Evolutionary conservation across 768 basidiomycete genomes (phyloP).

Genomic region (Tulasnella sp.): DNA sequence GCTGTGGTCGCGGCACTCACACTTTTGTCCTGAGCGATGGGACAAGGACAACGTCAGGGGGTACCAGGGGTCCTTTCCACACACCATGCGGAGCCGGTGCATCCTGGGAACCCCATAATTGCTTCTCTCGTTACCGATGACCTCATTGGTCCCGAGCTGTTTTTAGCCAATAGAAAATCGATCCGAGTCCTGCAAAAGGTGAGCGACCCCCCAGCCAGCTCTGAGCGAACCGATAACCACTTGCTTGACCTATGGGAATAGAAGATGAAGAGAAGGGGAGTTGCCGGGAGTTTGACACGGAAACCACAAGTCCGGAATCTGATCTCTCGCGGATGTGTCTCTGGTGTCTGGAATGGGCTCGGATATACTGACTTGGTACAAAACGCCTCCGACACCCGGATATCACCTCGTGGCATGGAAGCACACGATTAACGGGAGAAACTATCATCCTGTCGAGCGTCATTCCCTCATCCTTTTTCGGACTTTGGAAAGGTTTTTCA

Average conservation of each 20-base stretch:
- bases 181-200: background rate
- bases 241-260: background rate
- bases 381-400: too few relatives aligned
- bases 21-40: background rate
- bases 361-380: background rate
- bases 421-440: too few relatives aligned
- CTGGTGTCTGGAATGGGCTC: background rate
- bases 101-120: conserved; percentile 2
- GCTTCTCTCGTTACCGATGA: background rate
- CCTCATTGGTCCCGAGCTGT: background rate
- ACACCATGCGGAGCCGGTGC: background rate
- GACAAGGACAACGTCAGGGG: background rate
- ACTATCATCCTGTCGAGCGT: too few relatives aligned
- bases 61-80: background rate
- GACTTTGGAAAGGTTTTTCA: too few relatives aligned
- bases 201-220: background rate
- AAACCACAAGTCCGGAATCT: background rate
- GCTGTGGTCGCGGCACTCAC: background rate
- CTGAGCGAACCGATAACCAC: background rate
- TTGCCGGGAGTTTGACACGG: background rate
- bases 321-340: conserved; percentile 1
- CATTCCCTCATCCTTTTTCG: too few relatives aligned
- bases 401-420: too few relatives aligned
- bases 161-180: too few relatives aligned
- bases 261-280: background rate